Conservation (phyloP, 148 eudicot species). For the Oxyria digyna region DNA sequence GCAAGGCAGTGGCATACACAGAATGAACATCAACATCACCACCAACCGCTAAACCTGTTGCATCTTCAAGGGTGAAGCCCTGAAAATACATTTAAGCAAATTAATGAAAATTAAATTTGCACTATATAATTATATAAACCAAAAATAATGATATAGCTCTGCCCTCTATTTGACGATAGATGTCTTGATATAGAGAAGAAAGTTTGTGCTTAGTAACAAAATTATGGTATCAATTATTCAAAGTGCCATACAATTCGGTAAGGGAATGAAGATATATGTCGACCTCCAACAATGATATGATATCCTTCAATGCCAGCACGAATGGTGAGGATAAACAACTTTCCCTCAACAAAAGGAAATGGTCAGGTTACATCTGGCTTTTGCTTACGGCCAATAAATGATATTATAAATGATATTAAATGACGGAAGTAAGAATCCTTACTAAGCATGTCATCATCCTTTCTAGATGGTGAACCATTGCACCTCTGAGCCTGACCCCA, state of each 20-base stretch:
- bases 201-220: background rate
- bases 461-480: conserved; percentile 58
- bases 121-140: background rate
- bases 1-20: conserved; percentile 82
- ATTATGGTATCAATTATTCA: background rate
- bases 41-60: conserved; percentile 83
- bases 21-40: conserved; percentile 88
- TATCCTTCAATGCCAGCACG: conserved; percentile 96
- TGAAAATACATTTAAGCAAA: conserved; percentile 15
- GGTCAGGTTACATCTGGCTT: conserved; percentile 96
- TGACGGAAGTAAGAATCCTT: conserved; percentile 12
- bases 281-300: conserved; percentile 81
- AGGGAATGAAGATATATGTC: conserved; percentile 86
- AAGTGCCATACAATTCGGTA: conserved; percentile 55
- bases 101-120: conserved; percentile 1
- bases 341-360: conserved; percentile 79
- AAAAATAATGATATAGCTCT: background rate
- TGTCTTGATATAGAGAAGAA: background rate
- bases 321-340: conserved; percentile 69
- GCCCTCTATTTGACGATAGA: background rate
- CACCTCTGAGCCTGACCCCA: conserved; percentile 95
- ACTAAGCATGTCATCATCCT: conserved; percentile 72
- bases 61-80: conserved; percentile 97
- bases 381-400: conserved; percentile 75
- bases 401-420: background rate